A percentile compares a stretch with the other conserved stretches of the same genome.
Evolutionary conservation across 2,329 filamentous ascomycete genomes (phyloP).

Genomic region (Cladosporium velox): DNA sequence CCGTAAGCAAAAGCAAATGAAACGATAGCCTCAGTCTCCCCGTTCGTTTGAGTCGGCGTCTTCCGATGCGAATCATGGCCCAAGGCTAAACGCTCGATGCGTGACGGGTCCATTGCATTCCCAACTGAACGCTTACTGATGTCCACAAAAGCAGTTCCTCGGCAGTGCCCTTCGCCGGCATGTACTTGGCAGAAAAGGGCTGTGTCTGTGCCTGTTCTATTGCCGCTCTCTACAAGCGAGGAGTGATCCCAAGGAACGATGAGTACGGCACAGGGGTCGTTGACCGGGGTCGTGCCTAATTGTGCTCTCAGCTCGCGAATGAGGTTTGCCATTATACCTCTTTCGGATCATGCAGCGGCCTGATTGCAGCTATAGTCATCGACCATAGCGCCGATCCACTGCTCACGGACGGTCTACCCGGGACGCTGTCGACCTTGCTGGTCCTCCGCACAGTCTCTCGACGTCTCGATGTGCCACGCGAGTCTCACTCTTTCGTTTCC

Average conservation of each 20-base stretch:
- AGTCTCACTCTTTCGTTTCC: constrained; percentile 1
- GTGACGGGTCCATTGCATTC: not conserved
- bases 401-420: constrained; percentile 11
- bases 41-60: not conserved
- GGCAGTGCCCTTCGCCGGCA: not conserved
- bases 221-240: not conserved
- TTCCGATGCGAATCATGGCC: constrained; percentile 5
- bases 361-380: constrained; percentile 16
- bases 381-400: not conserved
- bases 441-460: constrained; percentile 10
- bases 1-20: not conserved
- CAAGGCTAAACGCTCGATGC: constrained; percentile 6
- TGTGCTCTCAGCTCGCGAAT: constrained; percentile 8
- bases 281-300: constrained; percentile 18
- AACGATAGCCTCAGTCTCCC: not conserved
- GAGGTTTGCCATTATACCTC: constrained; percentile 1
- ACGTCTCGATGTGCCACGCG: constrained; percentile 15
- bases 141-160: not conserved
- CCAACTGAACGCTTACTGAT: not conserved
- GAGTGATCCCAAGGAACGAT: not conserved
- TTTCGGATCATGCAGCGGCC: constrained; percentile 8
- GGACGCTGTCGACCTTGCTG: not conserved
- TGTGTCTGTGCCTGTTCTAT: constrained; percentile 5
- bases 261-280: constrained; percentile 7
- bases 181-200: constrained; percentile 14